Percentiles rank a stretch among this genome's conserved stretches.
Conservation (phyloP, 2,329 filamentous ascomycete species). For the Diaporthe velutina region DNA sequence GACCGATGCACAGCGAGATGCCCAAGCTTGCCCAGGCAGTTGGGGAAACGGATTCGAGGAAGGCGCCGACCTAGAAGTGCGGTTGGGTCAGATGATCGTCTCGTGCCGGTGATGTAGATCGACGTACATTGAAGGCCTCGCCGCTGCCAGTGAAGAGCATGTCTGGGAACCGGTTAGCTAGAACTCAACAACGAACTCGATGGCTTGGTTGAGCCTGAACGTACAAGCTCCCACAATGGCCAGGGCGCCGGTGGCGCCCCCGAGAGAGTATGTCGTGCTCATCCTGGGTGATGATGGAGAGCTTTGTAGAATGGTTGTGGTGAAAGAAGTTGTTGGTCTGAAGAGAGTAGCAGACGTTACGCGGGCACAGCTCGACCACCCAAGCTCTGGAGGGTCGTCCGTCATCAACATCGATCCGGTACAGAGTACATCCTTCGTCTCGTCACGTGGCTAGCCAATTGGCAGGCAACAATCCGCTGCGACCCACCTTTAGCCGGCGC, state of each 20-base stretch:
- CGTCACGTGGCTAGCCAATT: constrained; percentile 25
- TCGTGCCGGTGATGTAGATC: not conserved
- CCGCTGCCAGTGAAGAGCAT: constrained; percentile 98
- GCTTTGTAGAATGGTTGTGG: constrained; percentile 16
- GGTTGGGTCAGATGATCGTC: constrained; percentile 27
- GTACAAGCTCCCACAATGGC: constrained; percentile 83
- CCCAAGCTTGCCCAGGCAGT: constrained; percentile 93
- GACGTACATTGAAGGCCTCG: constrained; percentile 90
- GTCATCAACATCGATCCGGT: constrained; percentile 35
- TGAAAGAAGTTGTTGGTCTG: constrained; percentile 2
- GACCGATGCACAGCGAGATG: constrained; percentile 92
- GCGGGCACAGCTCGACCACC: constrained; percentile 6
- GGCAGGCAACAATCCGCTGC: not conserved
- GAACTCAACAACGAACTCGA: constrained; percentile 16
- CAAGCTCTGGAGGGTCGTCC: constrained; percentile 22
- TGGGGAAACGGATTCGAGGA: constrained; percentile 93
- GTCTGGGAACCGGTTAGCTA: constrained; percentile 68
- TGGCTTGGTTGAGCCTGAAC: constrained; percentile 50
- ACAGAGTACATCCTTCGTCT: constrained; percentile 9
- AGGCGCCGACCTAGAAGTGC: constrained; percentile 81
- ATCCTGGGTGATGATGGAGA: constrained; percentile 60
- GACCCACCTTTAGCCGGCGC: constrained; percentile 2
- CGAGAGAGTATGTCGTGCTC: constrained; percentile 79
- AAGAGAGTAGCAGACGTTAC: constrained; percentile 27
- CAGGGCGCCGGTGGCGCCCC: constrained; percentile 76